Evolutionary conservation across 768 basidiomycete genomes (phyloP), one percentile per base, ranked within the genome.

Genomic region (Boletellus ananas): DNA sequence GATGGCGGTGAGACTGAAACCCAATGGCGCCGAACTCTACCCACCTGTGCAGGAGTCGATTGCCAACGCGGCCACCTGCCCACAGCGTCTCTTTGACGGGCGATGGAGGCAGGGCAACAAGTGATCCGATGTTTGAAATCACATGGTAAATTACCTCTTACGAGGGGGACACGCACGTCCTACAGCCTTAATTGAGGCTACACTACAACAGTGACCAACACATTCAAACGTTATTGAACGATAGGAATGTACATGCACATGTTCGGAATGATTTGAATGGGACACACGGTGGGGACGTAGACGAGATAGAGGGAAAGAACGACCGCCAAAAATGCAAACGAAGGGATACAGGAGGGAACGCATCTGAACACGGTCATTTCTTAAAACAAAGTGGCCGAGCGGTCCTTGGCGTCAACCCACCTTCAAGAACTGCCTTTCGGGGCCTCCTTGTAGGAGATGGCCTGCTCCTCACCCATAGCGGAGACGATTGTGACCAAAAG

Each of bases 381-480:
- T 5, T 4, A 25, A 50, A 42, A 37, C 38, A 20, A 13, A 13
- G 34, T 14, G 2, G 4, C 27, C 12, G 10, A 34, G 18, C 36
- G 2, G 14, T 43, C 16, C 27, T 12, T 47, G 17, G 13, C 5
- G 42, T 45, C 20, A 18, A 47, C 62, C 33, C 27, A 58, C 57
- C 48, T 59, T 66, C 43, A 62, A 47, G 48, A 14, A 48, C n/a
- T n/a, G n/a, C 77, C 78, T 74, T 86, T 85, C 57, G 91, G 90
- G 48, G 89, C 87, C 71, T 94, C 93, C 81, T 97, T 95, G 72
- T 47, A 82, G 59, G 90, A 85, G 65, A 95, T 86, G 56, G 88
- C 84, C 77, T 86, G 85, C 74, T 96, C 94, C 74, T 97, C 93
- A 54, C 78, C 79, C 94, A 98, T 97, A 64, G 95, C 87, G 58